phyloP scores from a whole-genome alignment of 139 green algal species.

The Diplosphaera chodatii region DNA sequence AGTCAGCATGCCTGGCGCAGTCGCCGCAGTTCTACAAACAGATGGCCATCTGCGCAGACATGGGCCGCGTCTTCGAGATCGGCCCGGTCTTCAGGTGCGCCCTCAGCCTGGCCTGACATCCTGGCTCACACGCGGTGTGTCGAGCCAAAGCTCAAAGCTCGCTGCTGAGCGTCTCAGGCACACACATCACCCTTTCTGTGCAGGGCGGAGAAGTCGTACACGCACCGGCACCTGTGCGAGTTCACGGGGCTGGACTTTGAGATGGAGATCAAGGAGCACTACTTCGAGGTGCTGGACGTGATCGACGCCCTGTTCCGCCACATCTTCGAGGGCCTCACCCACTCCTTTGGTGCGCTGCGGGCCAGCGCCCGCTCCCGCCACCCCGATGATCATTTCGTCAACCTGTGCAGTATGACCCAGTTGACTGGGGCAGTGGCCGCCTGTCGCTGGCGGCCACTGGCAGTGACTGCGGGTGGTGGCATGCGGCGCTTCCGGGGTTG shows the following conservation, averaged over 20 bases:
- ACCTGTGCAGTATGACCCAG: no score
- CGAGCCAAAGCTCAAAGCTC: no score
- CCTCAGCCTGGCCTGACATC: no score
- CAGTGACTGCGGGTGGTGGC: no score
- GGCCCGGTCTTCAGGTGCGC: slow-evolving; percentile 90
- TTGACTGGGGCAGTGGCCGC: no score
- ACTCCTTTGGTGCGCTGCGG: slow-evolving; percentile 15
- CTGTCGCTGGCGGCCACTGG: no score
- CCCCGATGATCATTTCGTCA: no score
- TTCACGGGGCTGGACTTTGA: slow-evolving; percentile 99
- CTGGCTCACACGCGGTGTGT: no score
- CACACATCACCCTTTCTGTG: not conserved
- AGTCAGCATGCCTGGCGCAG: slow-evolving; percentile 87
- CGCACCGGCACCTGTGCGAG: slow-evolving; percentile 97
- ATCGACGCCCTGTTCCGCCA: slow-evolving; percentile 85
- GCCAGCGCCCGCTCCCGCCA: no score
- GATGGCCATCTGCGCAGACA: slow-evolving; percentile 94
- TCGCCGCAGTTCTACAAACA: slow-evolving; percentile 97
- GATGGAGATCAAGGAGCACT: slow-evolving; percentile 96
- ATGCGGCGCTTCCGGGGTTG: no score
- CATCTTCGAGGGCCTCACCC: slow-evolving; percentile 87
- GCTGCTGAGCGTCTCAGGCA: no score
- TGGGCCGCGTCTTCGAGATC: slow-evolving; percentile 92
- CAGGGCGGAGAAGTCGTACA: slow-evolving; percentile 91
- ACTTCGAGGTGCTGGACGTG: slow-evolving; percentile 94